Percentiles rank a stretch among this genome's conserved stretches.
Evolutionary conservation across 73 alveolate species (phyloP).

Genomic region (Uronychia binucleata): DNA sequence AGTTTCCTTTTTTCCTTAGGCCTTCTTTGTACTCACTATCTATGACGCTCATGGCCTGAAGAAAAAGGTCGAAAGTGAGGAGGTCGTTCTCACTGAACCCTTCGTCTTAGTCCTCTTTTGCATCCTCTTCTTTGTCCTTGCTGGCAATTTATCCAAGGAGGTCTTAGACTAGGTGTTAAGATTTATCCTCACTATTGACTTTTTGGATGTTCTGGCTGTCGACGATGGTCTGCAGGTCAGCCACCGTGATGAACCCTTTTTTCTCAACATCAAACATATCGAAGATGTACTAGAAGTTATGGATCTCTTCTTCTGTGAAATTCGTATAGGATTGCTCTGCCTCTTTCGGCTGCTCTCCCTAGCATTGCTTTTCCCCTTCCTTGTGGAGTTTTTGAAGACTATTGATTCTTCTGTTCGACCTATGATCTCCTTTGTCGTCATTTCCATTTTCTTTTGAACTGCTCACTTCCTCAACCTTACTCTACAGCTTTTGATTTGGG

Average conservation of each 20-base stretch:
- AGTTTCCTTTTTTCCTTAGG: constrained; percentile 10
- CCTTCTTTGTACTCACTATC: constrained; percentile 1
- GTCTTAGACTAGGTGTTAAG: not conserved
- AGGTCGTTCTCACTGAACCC: not conserved
- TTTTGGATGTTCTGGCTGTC: constrained; percentile 21
- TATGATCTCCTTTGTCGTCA: too few relatives aligned
- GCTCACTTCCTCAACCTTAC: too few relatives aligned
- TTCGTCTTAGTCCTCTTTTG: constrained; percentile 33
- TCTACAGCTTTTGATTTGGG: too few relatives aligned
- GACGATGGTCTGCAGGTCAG: constrained; percentile 36
- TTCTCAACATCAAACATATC: constrained; percentile 46
- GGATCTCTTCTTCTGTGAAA: constrained; percentile 42
- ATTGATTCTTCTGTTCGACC: too few relatives aligned
- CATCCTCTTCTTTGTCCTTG: constrained; percentile 16
- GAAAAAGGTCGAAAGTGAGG: not conserved
- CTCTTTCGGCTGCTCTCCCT: too few relatives aligned
- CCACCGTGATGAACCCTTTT: constrained; percentile 33
- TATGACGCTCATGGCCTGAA: not conserved
- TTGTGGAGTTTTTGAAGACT: too few relatives aligned
- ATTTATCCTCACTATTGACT: constrained; percentile 19
- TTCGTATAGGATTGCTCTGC: too few relatives aligned
- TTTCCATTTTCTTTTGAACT: too few relatives aligned
- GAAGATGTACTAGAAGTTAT: constrained; percentile 49
- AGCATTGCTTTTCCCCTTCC: too few relatives aligned
- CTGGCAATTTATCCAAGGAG: constrained; percentile 5